A percentile compares a stretch with the other conserved stretches of the same genome.
Conservation (phyloP, 371 early-diverging fungal genomes). For the Umbelopsis sp. region DNA sequence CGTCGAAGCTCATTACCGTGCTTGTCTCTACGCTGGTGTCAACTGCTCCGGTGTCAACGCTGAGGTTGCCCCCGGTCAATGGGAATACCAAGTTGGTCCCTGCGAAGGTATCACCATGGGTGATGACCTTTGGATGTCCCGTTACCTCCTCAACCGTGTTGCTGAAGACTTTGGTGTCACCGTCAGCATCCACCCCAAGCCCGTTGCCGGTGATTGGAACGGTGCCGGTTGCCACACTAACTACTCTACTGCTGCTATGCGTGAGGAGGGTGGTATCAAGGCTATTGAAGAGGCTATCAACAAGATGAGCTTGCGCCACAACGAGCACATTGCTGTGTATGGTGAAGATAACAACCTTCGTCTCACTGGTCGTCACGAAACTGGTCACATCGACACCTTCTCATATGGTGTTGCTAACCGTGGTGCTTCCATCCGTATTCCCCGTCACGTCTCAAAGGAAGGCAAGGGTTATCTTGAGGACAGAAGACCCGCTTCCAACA, state of each 20-base stretch:
- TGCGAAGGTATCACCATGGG: conserved; percentile 61
- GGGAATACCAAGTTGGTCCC: conserved; percentile 66
- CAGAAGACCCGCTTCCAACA: conserved; percentile 68
- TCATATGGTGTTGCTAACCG: conserved; percentile 66
- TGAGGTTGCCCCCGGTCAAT: conserved; percentile 66
- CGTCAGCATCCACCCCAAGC: conserved; percentile 59
- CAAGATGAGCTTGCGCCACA: conserved; percentile 53
- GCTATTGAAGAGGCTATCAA: conserved; percentile 62
- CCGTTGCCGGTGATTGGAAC: conserved; percentile 61
- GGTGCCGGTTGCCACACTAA: conserved; percentile 58
- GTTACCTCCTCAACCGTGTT: conserved; percentile 59
- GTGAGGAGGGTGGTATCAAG: conserved; percentile 56
- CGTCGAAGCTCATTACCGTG: conserved; percentile 63
- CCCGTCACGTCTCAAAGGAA: conserved; percentile 61
- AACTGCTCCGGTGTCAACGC: conserved; percentile 58
- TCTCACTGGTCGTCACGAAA: conserved; percentile 64
- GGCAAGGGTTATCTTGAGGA: conserved; percentile 68
- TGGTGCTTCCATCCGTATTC: conserved; percentile 72
- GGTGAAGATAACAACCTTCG: conserved; percentile 69
- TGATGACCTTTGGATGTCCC: conserved; percentile 62
- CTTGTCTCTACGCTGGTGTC: conserved; percentile 61
- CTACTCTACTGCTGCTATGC: conserved; percentile 65
- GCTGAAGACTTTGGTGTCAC: conserved; percentile 64
- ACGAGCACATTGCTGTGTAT: conserved; percentile 66
- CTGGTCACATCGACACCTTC: conserved; percentile 63